Percentiles rank a stretch among this genome's conserved stretches.
Conservation (phyloP, 2,329 filamentous ascomycete genomes). For the Neonectria hederae region DNA sequence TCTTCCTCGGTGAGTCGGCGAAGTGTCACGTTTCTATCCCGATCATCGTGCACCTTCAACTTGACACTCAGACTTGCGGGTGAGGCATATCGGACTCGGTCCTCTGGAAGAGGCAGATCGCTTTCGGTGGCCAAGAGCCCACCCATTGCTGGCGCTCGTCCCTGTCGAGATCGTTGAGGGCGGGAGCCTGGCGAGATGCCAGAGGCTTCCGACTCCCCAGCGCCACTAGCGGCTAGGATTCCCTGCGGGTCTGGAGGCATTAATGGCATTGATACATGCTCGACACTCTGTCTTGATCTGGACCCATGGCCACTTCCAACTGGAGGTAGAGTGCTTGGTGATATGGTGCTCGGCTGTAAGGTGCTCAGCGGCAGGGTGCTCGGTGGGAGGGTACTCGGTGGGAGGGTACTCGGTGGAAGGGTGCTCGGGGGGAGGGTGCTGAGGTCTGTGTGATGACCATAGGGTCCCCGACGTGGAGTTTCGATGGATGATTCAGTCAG, state of each 20-base stretch:
- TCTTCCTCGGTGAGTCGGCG: constrained; percentile 70
- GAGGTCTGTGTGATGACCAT: constrained; percentile 32
- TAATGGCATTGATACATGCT: constrained; percentile 60
- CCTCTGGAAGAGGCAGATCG: constrained; percentile 48
- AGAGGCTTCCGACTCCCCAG: constrained; percentile 43
- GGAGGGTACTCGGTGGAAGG: constrained; percentile 19
- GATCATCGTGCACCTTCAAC: constrained; percentile 68
- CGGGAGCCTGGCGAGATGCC: constrained; percentile 46
- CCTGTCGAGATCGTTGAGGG: constrained; percentile 56
- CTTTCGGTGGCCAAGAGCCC: constrained; percentile 58
- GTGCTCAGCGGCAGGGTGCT: constrained; percentile 26
- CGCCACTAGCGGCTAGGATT: constrained; percentile 37
- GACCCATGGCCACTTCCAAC: constrained; percentile 45
- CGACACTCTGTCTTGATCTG: constrained; percentile 52
- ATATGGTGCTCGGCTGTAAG: constrained; percentile 25
- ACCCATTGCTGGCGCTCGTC: constrained; percentile 53
- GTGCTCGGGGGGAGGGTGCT: constrained; percentile 29
- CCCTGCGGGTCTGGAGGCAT: constrained; percentile 65
- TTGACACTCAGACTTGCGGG: constrained; percentile 64
- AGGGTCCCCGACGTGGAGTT: constrained; percentile 41
- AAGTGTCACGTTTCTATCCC: constrained; percentile 68
- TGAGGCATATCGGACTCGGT: constrained; percentile 52
- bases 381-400: constrained; percentile 10
- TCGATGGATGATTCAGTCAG: constrained; percentile 50
- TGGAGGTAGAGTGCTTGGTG: constrained; percentile 36